A percentile compares a stretch with the other conserved stretches of the same genome.
Evolutionary conservation across 2,329 filamentous ascomycete genomes (phyloP).

Genomic region (Tolypocladium album): DNA sequence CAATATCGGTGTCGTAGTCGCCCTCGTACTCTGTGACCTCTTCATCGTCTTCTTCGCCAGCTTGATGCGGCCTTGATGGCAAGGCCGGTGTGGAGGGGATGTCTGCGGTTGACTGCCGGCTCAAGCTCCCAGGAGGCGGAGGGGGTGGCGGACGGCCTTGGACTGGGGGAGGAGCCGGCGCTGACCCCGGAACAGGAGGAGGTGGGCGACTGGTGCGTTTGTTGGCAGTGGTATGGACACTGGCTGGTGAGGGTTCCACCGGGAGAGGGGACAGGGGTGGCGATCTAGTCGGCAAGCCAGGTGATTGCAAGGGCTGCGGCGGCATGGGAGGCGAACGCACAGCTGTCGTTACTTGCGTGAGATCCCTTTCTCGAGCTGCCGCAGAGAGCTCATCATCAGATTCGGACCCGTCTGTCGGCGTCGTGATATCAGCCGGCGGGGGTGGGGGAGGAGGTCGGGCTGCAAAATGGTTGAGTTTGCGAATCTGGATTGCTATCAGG

Average conservation of each 20-base stretch:
- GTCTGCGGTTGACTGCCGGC: conserved; percentile 50
- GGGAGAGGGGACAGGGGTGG: conserved; percentile 23
- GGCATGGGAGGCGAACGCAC: conserved; percentile 31
- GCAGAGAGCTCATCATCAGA: conserved; percentile 79
- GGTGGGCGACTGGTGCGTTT: conserved; percentile 48
- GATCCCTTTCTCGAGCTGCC: conserved; percentile 29
- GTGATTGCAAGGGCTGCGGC: conserved; percentile 18
- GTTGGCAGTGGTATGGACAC: conserved; percentile 30
- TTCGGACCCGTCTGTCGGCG: conserved; percentile 68
- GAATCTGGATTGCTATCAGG: background rate
- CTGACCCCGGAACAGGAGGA: conserved; percentile 48
- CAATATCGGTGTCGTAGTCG: conserved; percentile 96
- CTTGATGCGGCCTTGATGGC: conserved; percentile 27
- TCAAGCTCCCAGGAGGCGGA: conserved; percentile 46
- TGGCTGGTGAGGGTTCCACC: conserved; percentile 31
- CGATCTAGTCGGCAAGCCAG: conserved; percentile 17
- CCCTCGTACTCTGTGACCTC: conserved; percentile 93
- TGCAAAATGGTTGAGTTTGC: conserved; percentile 25
- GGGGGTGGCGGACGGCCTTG: conserved; percentile 57
- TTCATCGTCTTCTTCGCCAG: conserved; percentile 57
- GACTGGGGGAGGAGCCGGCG: conserved; percentile 32
- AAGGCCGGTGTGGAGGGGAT: conserved; percentile 27
- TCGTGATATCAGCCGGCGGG: conserved; percentile 39
- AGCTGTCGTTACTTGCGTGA: conserved; percentile 23
- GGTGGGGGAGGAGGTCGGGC: conserved; percentile 51